phyloP scores from a whole-genome alignment of 208 protist genomes.

The Polymyxa betae region DNA sequence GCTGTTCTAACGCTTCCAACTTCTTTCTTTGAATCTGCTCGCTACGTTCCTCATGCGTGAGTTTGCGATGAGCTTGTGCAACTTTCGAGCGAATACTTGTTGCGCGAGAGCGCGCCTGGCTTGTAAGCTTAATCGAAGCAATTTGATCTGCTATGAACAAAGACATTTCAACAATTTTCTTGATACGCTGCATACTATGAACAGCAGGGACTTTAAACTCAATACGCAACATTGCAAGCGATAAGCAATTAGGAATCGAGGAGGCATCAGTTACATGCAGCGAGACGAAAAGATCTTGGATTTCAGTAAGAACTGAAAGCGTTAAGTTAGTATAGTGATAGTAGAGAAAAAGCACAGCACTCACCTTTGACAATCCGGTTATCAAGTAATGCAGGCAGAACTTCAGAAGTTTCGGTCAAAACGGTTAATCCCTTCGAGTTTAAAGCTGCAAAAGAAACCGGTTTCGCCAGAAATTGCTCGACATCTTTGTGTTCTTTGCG shows the following conservation, averaged over 20 bases:
- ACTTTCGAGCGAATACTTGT: neutral
- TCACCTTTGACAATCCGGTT: conserved; percentile 14
- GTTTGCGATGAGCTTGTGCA: neutral
- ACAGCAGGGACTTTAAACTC: neutral
- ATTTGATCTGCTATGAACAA: conserved; percentile 1
- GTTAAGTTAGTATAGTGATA: neutral
- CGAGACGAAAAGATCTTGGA: conserved; percentile 39
- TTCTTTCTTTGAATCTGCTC: neutral
- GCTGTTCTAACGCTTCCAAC: conserved; percentile 29
- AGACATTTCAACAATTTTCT: conserved; percentile 11
- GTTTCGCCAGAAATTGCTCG: neutral
- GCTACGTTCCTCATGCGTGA: neutral
- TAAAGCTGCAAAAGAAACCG: neutral
- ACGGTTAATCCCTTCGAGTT: neutral
- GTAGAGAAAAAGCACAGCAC: neutral
- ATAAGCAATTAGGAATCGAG: neutral
- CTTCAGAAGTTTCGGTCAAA: conserved; percentile 42
- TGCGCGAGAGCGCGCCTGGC: neutral
- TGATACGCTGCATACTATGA: neutral
- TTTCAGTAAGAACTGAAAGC: neutral
- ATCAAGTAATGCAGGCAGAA: neutral
- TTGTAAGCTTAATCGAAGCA: neutral
- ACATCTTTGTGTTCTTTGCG: neutral
- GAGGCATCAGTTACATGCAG: neutral
- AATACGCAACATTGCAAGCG: neutral